Percentiles rank a stretch among this genome's conserved stretches.
These are phyloP conservation scores for Cytospora piceae DNA, from an alignment of 2,329 filamentous ascomycete species.

Conservation along the genomic window DNA sequence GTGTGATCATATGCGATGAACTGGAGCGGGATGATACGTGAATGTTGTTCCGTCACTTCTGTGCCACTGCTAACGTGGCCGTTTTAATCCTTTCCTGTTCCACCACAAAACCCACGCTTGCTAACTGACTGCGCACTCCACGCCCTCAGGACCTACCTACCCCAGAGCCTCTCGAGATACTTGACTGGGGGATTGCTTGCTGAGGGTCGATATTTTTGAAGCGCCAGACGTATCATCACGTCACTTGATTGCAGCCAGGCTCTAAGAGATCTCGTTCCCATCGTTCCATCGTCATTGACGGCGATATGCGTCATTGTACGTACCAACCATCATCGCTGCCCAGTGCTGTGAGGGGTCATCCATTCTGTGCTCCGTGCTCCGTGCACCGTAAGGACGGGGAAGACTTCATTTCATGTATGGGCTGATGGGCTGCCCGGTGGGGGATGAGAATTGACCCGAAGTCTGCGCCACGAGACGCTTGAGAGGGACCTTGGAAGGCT, in stretches of 20 bases:
- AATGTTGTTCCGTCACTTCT: neutral
- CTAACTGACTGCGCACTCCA: neutral
- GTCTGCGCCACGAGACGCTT: neutral
- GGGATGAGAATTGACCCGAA: neutral
- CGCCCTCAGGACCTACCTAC: neutral
- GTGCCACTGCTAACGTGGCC: neutral
- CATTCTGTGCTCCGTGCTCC: too few species aligned
- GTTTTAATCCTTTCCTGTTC: neutral
- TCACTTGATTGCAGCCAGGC: too few species aligned
- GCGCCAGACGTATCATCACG: too few species aligned
- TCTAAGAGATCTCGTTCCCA: too few species aligned
- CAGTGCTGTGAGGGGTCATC: too few species aligned
- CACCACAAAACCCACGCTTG: neutral
- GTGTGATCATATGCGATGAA: constrained; percentile 10
- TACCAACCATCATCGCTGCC: neutral
- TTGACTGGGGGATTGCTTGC: too few species aligned
- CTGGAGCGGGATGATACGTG: neutral
- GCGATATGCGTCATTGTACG: neutral
- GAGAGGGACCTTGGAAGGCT: neutral
- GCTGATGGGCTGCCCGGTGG: neutral
- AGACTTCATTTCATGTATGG: too few species aligned
- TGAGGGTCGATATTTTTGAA: too few species aligned
- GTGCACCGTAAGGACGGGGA: too few species aligned
- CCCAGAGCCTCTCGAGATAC: neutral
- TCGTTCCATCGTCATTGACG: neutral